A percentile compares a stretch with the other conserved stretches of the same genome.
Evolutionary conservation across 306 rosid species (phyloP).

Genomic region (Trifolium repens): DNA sequence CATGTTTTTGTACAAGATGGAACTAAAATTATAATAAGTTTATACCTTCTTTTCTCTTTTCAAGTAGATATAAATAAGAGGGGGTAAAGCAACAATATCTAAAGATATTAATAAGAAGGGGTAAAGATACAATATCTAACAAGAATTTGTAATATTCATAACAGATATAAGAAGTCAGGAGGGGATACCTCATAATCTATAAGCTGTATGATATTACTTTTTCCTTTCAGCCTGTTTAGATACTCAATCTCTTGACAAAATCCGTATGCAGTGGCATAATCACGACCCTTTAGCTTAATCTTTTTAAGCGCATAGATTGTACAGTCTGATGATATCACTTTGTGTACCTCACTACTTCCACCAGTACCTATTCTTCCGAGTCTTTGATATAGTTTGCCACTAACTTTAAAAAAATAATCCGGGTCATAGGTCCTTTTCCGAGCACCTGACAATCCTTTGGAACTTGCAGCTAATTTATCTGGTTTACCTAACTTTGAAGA

Average conservation of each 20-base stretch:
- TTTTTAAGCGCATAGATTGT: slow-evolving; percentile 86
- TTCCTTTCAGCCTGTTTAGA: slow-evolving; percentile 86
- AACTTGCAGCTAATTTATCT: slow-evolving; percentile 59
- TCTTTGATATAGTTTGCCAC: slow-evolving; percentile 93
- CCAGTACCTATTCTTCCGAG: slow-evolving; percentile 98
- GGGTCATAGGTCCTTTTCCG: slow-evolving; percentile 86
- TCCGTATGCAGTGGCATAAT: slow-evolving; percentile 89
- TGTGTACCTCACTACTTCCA: slow-evolving; percentile 99
- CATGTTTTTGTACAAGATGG: background rate
- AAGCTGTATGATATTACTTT: slow-evolving; percentile 82
- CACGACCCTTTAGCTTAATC: slow-evolving; percentile 92
- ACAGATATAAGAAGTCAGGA: slow-evolving; percentile 34
- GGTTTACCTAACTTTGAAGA: slow-evolving; percentile 62
- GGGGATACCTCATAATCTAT: slow-evolving; percentile 82
- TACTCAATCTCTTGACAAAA: slow-evolving; percentile 97
- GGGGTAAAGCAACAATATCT: background rate
- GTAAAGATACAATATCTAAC: slow-evolving; percentile 21
- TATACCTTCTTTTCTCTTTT: too few species aligned
- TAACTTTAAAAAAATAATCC: slow-evolving; percentile 84
- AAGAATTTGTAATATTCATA: slow-evolving; percentile 3
- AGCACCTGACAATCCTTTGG: slow-evolving; percentile 58
- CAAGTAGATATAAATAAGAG: background rate
- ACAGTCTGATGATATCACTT: slow-evolving; percentile 95
- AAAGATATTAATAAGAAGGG: too few species aligned
- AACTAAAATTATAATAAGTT: too few species aligned